Conservation (phyloP, 257 asterid genomes). For the Apocynum venetum region DNA sequence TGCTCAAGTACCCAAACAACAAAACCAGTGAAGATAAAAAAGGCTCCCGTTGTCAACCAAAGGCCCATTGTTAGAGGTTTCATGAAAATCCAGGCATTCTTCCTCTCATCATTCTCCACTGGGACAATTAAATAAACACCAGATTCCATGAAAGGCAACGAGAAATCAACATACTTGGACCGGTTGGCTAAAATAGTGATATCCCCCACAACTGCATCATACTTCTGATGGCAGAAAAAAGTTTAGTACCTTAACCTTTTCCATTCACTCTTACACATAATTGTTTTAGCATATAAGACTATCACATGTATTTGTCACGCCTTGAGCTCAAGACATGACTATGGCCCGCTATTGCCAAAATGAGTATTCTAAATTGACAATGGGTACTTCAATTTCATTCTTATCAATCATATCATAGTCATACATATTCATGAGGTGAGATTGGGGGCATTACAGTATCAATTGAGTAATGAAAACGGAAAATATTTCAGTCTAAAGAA, state of each 20-base stretch:
- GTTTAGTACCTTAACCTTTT: not conserved
- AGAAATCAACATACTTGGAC: slow-evolving; percentile 46
- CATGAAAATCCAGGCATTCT: slow-evolving; percentile 34
- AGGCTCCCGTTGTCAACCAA: slow-evolving; percentile 40
- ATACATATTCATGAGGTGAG: too few relatives aligned
- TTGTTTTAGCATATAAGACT: too few relatives aligned
- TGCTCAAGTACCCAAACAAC: slow-evolving; percentile 51
- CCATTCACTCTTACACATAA: too few relatives aligned
- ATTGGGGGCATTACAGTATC: too few relatives aligned
- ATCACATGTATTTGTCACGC: too few relatives aligned
- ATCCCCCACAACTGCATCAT: slow-evolving; percentile 48
- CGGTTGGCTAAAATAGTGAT: slow-evolving; percentile 44
- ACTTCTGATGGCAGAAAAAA: slow-evolving; percentile 26
- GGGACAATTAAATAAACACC: slow-evolving; percentile 47
- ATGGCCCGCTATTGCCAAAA: too few relatives aligned
- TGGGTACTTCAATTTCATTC: too few relatives aligned
- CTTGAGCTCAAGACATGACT: too few relatives aligned
- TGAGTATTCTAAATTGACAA: too few relatives aligned
- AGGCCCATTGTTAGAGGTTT: slow-evolving; percentile 50
- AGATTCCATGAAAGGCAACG: slow-evolving; percentile 47
- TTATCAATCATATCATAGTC: too few relatives aligned
- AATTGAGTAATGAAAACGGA: not conserved
- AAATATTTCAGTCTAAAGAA: not conserved
- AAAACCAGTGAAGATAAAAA: slow-evolving; percentile 35
- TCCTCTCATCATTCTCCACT: slow-evolving; percentile 16